These are phyloP conservation scores for Neoboletus brunneissimus DNA, from an alignment of 768 basidiomycete genomes.

Conservation along the genomic window DNA sequence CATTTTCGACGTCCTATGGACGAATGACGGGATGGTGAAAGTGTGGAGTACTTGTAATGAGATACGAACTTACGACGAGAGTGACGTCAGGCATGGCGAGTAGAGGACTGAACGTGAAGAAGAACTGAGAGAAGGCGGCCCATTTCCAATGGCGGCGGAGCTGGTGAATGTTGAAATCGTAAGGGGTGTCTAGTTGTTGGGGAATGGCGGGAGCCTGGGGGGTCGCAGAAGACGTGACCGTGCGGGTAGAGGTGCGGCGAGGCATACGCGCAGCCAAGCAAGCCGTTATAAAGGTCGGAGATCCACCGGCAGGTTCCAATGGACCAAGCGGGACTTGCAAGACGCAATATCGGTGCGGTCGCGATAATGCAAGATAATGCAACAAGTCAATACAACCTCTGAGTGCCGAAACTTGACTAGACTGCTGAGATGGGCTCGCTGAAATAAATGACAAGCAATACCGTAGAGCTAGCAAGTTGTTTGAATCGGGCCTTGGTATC, in stretches of 20 bases:
- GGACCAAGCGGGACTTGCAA: constrained; percentile 19
- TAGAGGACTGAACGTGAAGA: constrained; percentile 76
- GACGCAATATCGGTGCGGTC: constrained; percentile 15
- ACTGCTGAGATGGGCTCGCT: constrained; percentile 8
- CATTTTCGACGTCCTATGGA: constrained; percentile 72
- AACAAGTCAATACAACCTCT: constrained; percentile 18
- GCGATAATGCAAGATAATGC: constrained; percentile 23
- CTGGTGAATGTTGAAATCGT: constrained; percentile 41
- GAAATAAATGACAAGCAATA: constrained; percentile 9
- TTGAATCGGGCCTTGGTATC: not conserved
- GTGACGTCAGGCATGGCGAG: constrained; percentile 71
- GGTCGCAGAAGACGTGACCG: constrained; percentile 32
- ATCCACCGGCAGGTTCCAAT: constrained; percentile 28
- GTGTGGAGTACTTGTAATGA: not conserved
- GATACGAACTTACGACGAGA: constrained; percentile 46
- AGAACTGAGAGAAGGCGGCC: constrained; percentile 90
- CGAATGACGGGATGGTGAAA: constrained; percentile 11
- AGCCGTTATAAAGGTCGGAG: constrained; percentile 38
- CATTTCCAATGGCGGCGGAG: constrained; percentile 88
- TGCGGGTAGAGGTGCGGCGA: constrained; percentile 50
- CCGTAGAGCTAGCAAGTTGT: not conserved
- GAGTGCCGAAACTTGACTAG: constrained; percentile 11
- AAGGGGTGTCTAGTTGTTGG: constrained; percentile 26
- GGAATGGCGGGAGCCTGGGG: constrained; percentile 28
- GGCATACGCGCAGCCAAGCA: constrained; percentile 48